Percentiles rank a stretch among this genome's conserved stretches.
Evolutionary conservation across 257 asterid species (phyloP).

Genomic region (Linaria vulgaris): DNA sequence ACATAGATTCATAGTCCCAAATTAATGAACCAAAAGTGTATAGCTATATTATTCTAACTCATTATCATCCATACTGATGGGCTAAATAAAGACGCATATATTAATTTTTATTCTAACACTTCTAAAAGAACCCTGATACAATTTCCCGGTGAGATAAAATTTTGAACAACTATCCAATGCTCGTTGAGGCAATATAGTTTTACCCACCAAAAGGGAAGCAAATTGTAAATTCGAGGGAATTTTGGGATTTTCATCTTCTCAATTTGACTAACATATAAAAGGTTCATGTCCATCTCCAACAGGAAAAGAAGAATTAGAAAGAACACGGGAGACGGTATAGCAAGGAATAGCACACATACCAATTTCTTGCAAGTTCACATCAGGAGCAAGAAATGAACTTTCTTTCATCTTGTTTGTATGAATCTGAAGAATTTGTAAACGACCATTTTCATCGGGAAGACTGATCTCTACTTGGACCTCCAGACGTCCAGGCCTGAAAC

Average conservation of each 20-base stretch:
- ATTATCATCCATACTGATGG: too few species aligned
- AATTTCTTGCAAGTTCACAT: constrained; percentile 85
- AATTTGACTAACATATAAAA: constrained; percentile 13
- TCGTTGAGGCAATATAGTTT: too few species aligned
- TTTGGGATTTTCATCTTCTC: constrained; percentile 11
- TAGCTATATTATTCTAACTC: too few species aligned
- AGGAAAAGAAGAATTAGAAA: constrained; percentile 11
- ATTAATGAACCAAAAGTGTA: too few species aligned
- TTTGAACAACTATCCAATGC: not conserved
- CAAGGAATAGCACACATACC: constrained; percentile 58
- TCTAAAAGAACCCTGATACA: constrained; percentile 1
- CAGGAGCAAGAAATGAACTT: constrained; percentile 91
- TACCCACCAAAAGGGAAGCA: constrained; percentile 14
- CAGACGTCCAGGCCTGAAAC: constrained; percentile 92
- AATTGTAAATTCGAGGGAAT: constrained; percentile 16
- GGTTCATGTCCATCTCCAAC: not conserved
- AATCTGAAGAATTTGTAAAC: constrained; percentile 93
- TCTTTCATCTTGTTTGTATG: constrained; percentile 98
- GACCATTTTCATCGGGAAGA: constrained; percentile 99
- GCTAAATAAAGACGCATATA: too few species aligned
- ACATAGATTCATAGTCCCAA: too few species aligned
- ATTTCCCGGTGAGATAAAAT: constrained; percentile 5
- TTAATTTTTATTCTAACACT: too few species aligned
- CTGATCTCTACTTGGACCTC: constrained; percentile 99
- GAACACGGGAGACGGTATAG: not conserved